Conservation (phyloP, 805 yeast species). For the Candida glaebosa region DNA sequence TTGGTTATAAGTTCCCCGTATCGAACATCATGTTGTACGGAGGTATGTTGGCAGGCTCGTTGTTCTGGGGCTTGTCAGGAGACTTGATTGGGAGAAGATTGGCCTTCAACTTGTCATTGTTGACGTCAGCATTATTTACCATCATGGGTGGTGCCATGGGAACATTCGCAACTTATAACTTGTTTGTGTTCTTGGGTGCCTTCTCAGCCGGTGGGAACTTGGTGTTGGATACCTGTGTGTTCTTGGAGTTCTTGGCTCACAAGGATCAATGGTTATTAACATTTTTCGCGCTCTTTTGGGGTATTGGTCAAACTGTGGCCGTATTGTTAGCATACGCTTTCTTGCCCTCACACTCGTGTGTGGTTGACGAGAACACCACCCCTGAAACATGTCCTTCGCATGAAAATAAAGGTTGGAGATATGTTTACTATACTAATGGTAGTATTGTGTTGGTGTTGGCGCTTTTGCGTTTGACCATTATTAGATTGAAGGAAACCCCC, state of each 20-base stretch:
- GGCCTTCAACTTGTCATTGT: constrained; percentile 49
- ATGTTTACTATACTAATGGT: constrained; percentile 46
- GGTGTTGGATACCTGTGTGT: constrained; percentile 51
- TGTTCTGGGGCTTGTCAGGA: constrained; percentile 55
- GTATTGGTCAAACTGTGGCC: constrained; percentile 57
- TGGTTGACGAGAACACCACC: constrained; percentile 17
- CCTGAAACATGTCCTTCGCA: constrained; percentile 38
- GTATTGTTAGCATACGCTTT: constrained; percentile 56
- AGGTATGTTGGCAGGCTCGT: constrained; percentile 51
- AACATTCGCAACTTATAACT: constrained; percentile 46
- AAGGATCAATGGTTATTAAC: constrained; percentile 51
- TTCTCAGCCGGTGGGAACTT: constrained; percentile 57
- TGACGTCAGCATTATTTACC: constrained; percentile 48
- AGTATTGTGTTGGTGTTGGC: constrained; percentile 46
- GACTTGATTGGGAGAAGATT: constrained; percentile 52
- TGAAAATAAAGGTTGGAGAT: constrained; percentile 62
- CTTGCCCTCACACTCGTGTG: constrained; percentile 47
- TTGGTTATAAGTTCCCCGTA: constrained; percentile 21
- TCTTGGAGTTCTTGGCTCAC: constrained; percentile 51
- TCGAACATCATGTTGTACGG: constrained; percentile 25
- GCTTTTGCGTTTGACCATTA: constrained; percentile 25
- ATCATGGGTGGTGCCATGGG: constrained; percentile 53
- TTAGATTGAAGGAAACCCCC: constrained; percentile 51
- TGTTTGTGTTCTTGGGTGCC: constrained; percentile 43
- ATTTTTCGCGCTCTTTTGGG: constrained; percentile 54